A percentile compares a stretch with the other conserved stretches of the same genome.
These are phyloP conservation scores for Boletus holoroseus DNA, from an alignment of 1,284 basidiomycete species.

Conservation along the genomic window DNA sequence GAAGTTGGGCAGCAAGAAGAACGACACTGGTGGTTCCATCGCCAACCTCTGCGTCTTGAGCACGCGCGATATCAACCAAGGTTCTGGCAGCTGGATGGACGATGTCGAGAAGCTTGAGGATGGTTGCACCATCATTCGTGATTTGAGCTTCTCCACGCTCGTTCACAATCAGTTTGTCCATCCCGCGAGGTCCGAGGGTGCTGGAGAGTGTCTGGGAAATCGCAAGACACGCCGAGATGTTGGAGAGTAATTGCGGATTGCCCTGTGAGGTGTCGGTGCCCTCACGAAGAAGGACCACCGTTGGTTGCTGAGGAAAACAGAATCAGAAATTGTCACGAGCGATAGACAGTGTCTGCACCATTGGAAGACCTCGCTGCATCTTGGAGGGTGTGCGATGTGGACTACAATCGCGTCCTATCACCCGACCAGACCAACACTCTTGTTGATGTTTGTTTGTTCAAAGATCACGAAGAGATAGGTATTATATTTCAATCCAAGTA, in stretches of 20 bases:
- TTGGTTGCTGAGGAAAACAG: constrained; percentile 70
- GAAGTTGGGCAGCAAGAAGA: constrained; percentile 86
- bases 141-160: constrained; percentile 95
- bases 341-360: constrained; percentile 41
- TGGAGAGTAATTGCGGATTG: constrained; percentile 88
- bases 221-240: constrained; percentile 93
- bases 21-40: constrained; percentile 98
- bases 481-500: neutral
- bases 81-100: constrained; percentile 96
- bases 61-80: constrained; percentile 94
- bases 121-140: constrained; percentile 98
- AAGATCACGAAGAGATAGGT: neutral
- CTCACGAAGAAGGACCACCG: constrained; percentile 88
- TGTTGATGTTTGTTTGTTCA: constrained; percentile 19
- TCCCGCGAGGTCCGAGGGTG: constrained; percentile 96
- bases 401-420: constrained; percentile 7
- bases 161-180: constrained; percentile 96
- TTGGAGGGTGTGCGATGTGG: constrained; percentile 30
- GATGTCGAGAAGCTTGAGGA: constrained; percentile 95
- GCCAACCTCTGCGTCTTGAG: constrained; percentile 97
- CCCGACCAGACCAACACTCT: neutral
- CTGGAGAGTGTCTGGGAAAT: constrained; percentile 86
- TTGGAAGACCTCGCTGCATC: constrained; percentile 72
- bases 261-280: constrained; percentile 98
- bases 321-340: constrained; percentile 14